Evolutionary conservation across 1,139 yeast genomes (phyloP).

Genomic region (Eremothecium sinecaudum): DNA sequence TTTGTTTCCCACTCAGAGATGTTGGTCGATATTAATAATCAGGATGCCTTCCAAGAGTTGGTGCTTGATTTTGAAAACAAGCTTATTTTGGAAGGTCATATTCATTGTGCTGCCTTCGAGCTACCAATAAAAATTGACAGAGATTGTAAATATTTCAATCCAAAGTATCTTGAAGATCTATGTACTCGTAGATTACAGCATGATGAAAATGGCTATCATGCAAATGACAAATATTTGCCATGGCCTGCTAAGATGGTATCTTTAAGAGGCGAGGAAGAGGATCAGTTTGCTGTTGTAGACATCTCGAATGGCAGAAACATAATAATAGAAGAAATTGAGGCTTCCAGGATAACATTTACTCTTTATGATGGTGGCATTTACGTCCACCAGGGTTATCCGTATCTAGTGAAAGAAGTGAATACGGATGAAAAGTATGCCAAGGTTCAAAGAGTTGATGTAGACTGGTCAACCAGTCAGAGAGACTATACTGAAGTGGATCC

Average conservation of each 20-base stretch:
- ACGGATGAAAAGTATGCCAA: slow-evolving; percentile 67
- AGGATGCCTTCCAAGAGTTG: slow-evolving; percentile 40
- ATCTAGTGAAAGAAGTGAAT: slow-evolving; percentile 75
- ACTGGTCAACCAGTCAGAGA: slow-evolving; percentile 85
- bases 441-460: slow-evolving; percentile 80
- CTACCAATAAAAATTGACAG: slow-evolving; percentile 45
- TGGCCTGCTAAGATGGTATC: slow-evolving; percentile 71
- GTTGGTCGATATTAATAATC: slow-evolving; percentile 39
- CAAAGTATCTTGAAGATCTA: slow-evolving; percentile 31
- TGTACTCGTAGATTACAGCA: slow-evolving; percentile 39
- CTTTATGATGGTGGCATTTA: slow-evolving; percentile 93
- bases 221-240: slow-evolving; percentile 59
- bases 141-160: slow-evolving; percentile 52
- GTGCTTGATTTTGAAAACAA: slow-evolving; percentile 44
- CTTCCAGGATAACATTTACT: slow-evolving; percentile 79
- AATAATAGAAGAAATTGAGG: slow-evolving; percentile 86
- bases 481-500: slow-evolving; percentile 94
- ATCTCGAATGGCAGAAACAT: slow-evolving; percentile 63
- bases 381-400: slow-evolving; percentile 87
- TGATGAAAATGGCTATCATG: slow-evolving; percentile 48
- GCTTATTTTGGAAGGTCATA: slow-evolving; percentile 62
- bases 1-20: slow-evolving; percentile 64
- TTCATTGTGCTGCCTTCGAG: slow-evolving; percentile 93
- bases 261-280: slow-evolving; percentile 76
- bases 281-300: slow-evolving; percentile 78